Evolutionary conservation across 2,329 filamentous ascomycete species (phyloP).

Genomic region (Rutstroemia sp.): DNA sequence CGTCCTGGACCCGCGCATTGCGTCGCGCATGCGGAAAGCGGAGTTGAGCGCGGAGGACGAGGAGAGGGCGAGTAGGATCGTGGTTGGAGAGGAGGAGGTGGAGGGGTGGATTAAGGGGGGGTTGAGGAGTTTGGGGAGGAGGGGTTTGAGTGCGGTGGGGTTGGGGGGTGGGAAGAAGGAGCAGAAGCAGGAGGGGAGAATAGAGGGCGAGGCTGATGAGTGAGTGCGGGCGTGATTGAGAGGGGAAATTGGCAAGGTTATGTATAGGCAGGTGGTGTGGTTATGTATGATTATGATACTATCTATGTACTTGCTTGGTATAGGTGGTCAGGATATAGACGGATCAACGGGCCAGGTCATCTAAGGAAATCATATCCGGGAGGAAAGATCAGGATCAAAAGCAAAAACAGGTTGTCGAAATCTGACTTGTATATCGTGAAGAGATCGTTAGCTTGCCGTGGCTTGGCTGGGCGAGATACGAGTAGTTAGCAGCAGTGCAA

Average conservation of each 20-base stretch:
- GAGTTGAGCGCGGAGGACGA: constrained; percentile 64
- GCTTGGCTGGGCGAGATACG: too few relatives aligned
- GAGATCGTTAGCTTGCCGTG: too few relatives aligned
- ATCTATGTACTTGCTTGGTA: not conserved
- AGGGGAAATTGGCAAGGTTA: not conserved
- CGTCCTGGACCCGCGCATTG: constrained; percentile 69
- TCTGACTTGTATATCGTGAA: too few relatives aligned
- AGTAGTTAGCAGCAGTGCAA: too few relatives aligned
- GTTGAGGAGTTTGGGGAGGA: constrained; percentile 41
- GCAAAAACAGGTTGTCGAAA: too few relatives aligned
- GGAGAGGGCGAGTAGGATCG: constrained; percentile 53
- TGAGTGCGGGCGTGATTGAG: constrained; percentile 4
- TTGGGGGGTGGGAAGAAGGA: constrained; percentile 19
- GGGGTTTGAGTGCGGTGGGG: constrained; percentile 16
- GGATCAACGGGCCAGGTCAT: not conserved
- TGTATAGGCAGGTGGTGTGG: too few relatives aligned
- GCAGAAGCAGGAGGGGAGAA: not conserved
- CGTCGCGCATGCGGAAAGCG: constrained; percentile 73
- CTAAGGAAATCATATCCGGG: too few relatives aligned
- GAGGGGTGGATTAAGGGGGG: constrained; percentile 40
- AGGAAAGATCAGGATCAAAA: too few relatives aligned
- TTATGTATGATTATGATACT: not conserved
- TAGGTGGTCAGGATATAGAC: not conserved
- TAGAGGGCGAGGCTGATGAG: constrained; percentile 11
- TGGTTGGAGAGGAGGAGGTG: constrained; percentile 51